Evolutionary conservation across 768 basidiomycete species (phyloP).

Genomic region (Cystofilobasidium bisporidii): DNA sequence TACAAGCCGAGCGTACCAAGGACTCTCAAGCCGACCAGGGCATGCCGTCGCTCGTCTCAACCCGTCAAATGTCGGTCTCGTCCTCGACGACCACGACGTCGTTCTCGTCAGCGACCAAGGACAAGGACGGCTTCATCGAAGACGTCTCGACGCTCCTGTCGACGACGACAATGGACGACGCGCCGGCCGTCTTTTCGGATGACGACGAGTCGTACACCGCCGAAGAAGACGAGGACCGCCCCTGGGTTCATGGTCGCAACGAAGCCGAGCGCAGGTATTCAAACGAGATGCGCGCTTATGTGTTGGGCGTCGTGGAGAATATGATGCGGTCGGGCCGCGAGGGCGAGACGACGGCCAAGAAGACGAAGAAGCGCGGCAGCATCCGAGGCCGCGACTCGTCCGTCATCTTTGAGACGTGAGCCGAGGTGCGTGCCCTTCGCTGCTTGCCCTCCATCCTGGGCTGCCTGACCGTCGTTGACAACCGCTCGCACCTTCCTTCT

Average conservation of each 20-base stretch:
- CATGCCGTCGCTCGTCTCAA: background rate
- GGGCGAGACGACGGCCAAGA: background rate
- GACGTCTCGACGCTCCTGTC: background rate
- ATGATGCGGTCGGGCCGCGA: background rate
- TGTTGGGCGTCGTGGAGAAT: background rate
- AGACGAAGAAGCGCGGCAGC: constrained; percentile 2
- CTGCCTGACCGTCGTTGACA: no score
- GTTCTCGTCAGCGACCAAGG: background rate
- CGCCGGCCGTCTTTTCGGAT: constrained; percentile 1
- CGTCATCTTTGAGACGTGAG: background rate
- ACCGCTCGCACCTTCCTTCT: no score
- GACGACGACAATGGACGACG: background rate
- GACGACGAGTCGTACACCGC: background rate
- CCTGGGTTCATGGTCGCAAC: background rate
- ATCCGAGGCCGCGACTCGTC: background rate
- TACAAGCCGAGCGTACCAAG: background rate
- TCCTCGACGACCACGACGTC: background rate
- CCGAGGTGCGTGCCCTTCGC: no score
- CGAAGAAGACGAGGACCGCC: background rate
- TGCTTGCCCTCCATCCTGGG: no score
- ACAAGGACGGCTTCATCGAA: background rate
- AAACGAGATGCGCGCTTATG: background rate
- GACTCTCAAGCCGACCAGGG: background rate
- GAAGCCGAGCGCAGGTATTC: background rate
- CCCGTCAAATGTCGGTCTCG: background rate